Evolutionary conservation across 345 rosid species (phyloP).

Genomic region (Syzygium aromaticum): DNA sequence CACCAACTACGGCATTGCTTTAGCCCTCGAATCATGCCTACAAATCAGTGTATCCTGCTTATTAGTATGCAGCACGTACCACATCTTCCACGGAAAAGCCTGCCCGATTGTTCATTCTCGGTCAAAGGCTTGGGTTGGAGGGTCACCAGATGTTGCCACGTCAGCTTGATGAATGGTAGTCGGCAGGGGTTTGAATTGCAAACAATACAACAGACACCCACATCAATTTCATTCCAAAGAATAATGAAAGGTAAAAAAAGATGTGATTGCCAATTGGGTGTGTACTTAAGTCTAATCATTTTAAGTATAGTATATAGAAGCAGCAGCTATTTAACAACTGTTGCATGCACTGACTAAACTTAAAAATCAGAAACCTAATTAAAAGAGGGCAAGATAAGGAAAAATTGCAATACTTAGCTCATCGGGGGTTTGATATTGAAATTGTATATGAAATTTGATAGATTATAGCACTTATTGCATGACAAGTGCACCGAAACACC

Average conservation of each 20-base stretch:
- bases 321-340: neutral
- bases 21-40: slow-evolving; percentile 27
- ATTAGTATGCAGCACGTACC: neutral
- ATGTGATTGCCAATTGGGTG: neutral
- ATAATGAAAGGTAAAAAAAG: neutral
- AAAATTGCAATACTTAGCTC: neutral
- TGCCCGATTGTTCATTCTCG: neutral
- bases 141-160: neutral
- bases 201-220: neutral
- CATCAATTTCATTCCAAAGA: neutral
- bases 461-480: neutral
- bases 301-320: neutral
- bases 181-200: slow-evolving; percentile 17
- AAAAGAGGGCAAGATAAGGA: neutral
- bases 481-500: neutral
- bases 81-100: neutral
- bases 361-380: neutral
- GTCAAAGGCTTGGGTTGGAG: neutral
- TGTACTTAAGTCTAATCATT: neutral
- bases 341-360: neutral
- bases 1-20: slow-evolving; percentile 1
- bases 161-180: slow-evolving; percentile 12
- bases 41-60: slow-evolving; percentile 3
- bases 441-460: neutral
- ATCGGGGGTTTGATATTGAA: neutral